Conservation (phyloP, 805 yeast species). For the Saccharomycopsis malanga region DNA sequence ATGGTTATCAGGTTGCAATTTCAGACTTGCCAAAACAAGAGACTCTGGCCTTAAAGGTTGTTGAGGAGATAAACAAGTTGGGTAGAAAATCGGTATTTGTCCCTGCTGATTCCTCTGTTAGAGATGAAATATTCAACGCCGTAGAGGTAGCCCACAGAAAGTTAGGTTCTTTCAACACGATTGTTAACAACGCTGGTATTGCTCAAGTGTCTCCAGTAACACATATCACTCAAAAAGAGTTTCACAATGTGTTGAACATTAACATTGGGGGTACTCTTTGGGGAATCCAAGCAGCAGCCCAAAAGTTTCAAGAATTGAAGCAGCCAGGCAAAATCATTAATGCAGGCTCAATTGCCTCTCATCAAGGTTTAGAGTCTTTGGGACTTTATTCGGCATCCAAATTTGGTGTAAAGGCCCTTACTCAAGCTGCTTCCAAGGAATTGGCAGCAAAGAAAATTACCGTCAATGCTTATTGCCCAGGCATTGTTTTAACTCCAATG, state of each 20-base stretch:
- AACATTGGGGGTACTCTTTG: conserved; percentile 18
- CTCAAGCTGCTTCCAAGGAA: conserved; percentile 52
- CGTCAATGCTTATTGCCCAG: conserved; percentile 62
- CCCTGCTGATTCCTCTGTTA: conserved; percentile 26
- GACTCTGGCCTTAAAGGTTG: conserved; percentile 24
- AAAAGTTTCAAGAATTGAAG: conserved; percentile 27
- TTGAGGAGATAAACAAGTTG: conserved; percentile 23
- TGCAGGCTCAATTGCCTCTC: conserved; percentile 56
- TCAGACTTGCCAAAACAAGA: conserved; percentile 28
- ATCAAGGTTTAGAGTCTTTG: conserved; percentile 43
- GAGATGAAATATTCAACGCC: conserved; percentile 25
- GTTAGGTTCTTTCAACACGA: conserved; percentile 23
- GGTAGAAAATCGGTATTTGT: conserved; percentile 26
- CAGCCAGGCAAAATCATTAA: conserved; percentile 40
- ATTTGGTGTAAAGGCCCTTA: conserved; percentile 59
- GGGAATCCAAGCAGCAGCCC: conserved; percentile 30
- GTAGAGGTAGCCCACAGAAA: conserved; percentile 27
- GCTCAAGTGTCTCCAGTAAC: conserved; percentile 46
- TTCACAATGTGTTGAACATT: conserved; percentile 9
- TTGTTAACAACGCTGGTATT: conserved; percentile 46
- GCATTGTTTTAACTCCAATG: conserved; percentile 30
- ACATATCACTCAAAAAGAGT: conserved; percentile 19
- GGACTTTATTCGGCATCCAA: conserved; percentile 62
- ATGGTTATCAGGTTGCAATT: conserved; percentile 37
- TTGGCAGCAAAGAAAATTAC: conserved; percentile 44